phyloP scores from a whole-genome alignment of 2,329 filamentous ascomycete genomes.

The Clonostachys chloroleuca region DNA sequence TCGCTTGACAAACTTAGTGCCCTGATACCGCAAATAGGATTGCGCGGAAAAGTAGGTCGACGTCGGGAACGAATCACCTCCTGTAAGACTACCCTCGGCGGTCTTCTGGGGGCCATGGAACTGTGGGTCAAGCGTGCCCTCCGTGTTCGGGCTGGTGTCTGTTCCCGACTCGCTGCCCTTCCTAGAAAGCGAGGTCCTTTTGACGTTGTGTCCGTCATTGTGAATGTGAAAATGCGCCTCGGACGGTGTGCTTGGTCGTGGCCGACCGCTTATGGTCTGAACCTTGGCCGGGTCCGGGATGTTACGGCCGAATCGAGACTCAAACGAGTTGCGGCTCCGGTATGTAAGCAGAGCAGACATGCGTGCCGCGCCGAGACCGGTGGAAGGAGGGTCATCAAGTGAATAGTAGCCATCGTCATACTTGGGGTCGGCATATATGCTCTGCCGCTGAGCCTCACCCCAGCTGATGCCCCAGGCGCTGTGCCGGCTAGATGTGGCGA shows the following conservation, averaged over 20 bases:
- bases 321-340: slow-evolving; percentile 93
- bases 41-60: slow-evolving; percentile 97
- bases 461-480: slow-evolving; percentile 90
- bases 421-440: slow-evolving; percentile 97
- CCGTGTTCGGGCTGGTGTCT: slow-evolving; percentile 8
- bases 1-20: slow-evolving; percentile 90
- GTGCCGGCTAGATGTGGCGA: slow-evolving; percentile 79
- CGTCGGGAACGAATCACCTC: slow-evolving; percentile 46
- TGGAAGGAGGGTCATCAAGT: slow-evolving; percentile 79
- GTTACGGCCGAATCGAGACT: slow-evolving; percentile 90
- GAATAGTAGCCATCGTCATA: slow-evolving; percentile 96
- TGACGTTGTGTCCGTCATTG: slow-evolving; percentile 73
- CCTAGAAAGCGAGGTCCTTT: slow-evolving; percentile 44
- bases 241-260: slow-evolving; percentile 56
- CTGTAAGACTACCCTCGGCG: slow-evolving; percentile 42
- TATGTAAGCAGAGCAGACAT: slow-evolving; percentile 97
- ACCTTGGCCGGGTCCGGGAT: slow-evolving; percentile 79
- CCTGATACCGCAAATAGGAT: slow-evolving; percentile 95
- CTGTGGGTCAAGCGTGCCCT: slow-evolving; percentile 48
- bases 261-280: slow-evolving; percentile 73
- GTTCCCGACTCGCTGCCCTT: slow-evolving; percentile 29
- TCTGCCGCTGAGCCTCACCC: slow-evolving; percentile 84
- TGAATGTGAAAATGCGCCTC: slow-evolving; percentile 77
- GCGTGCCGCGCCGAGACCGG: slow-evolving; percentile 86
- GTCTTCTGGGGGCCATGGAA: slow-evolving; percentile 55